Percentiles rank a stretch among this genome's conserved stretches.
These are phyloP conservation scores for Paramecium sexaurelia DNA, from an alignment of 73 alveolate genomes.

Conservation along the genomic window DNA sequence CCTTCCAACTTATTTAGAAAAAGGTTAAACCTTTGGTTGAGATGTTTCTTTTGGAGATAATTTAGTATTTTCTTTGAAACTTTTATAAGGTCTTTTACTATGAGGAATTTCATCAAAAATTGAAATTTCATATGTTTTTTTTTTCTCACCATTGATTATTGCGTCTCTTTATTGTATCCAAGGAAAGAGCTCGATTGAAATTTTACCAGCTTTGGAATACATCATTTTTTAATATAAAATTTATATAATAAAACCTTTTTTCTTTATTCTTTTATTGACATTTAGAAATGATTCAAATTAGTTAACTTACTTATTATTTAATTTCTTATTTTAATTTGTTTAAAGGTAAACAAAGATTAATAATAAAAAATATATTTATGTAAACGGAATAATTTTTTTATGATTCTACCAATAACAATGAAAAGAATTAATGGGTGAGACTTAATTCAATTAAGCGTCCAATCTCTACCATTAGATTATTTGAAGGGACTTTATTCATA, in stretches of 20 bases:
- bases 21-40: background rate
- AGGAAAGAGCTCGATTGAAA: conserved; percentile 18
- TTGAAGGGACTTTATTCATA: conserved; percentile 34
- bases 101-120: conserved; percentile 46
- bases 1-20: conserved; percentile 32
- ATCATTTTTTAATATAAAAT: background rate
- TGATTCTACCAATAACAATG: background rate
- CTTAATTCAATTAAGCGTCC: background rate
- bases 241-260: background rate
- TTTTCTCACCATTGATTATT: background rate
- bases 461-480: background rate
- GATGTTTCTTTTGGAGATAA: background rate
- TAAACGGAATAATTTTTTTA: background rate
- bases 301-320: background rate
- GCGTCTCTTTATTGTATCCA: conserved; percentile 31
- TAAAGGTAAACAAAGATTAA: background rate
- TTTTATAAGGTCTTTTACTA: background rate
- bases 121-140: background rate
- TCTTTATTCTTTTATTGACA: background rate
- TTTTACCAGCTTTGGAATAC: conserved; percentile 23
- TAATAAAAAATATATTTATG: background rate
- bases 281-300: background rate
- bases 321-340: background rate
- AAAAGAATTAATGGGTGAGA: background rate
- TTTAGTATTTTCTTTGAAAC: background rate